These are phyloP conservation scores for Cytospora mali DNA, from an alignment of 2,329 filamentous ascomycete species.

Conservation along the genomic window DNA sequence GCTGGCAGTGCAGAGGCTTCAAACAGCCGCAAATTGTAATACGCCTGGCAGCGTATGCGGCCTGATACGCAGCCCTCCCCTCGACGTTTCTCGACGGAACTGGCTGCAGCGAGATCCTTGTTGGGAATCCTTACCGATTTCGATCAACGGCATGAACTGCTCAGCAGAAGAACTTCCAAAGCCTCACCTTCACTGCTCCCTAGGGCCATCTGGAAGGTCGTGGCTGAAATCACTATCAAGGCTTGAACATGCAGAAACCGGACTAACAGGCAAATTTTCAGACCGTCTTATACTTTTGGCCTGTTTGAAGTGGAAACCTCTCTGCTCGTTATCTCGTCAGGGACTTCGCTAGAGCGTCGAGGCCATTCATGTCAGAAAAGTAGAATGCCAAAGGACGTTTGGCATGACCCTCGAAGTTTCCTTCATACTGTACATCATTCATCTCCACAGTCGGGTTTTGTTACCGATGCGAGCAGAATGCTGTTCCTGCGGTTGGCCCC, in stretches of 20 bases:
- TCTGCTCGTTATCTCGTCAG: background rate
- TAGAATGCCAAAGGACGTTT: background rate
- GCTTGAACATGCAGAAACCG: too few relatives aligned
- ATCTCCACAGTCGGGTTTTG: background rate
- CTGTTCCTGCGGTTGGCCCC: background rate
- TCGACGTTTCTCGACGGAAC: background rate
- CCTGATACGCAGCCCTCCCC: background rate
- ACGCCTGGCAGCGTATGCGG: constrained; percentile 4
- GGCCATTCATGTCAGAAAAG: too few relatives aligned
- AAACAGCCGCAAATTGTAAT: background rate
- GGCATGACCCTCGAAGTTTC: background rate
- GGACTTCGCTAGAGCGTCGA: too few relatives aligned
- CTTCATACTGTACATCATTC: too few relatives aligned
- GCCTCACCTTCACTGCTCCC: background rate
- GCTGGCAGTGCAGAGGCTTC: background rate
- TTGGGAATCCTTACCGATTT: background rate
- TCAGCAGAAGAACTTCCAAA: background rate
- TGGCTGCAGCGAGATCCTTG: background rate
- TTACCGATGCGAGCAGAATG: background rate
- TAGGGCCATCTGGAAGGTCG: background rate
- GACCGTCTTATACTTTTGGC: too few relatives aligned
- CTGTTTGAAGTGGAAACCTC: too few relatives aligned
- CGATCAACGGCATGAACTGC: background rate
- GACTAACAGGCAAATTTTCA: too few relatives aligned
- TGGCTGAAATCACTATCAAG: background rate